A percentile compares a stretch with the other conserved stretches of the same genome.
These are phyloP conservation scores for Blastocystis sp. DNA, from an alignment of 352 stramenopile species.

Conservation along the genomic window DNA sequence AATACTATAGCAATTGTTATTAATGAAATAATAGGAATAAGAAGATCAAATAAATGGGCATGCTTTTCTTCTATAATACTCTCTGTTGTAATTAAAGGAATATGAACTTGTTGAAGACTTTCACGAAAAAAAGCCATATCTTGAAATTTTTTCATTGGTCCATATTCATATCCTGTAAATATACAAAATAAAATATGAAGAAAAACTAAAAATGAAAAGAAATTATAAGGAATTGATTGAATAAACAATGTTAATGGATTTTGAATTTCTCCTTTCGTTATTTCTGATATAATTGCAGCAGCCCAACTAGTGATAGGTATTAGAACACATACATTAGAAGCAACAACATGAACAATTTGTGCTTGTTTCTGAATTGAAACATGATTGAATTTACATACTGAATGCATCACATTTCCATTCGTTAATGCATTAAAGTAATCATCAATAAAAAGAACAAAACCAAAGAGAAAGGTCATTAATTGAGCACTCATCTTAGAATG, in stretches of 20 bases:
- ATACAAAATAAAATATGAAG: slow-evolving; percentile 18
- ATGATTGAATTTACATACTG: slow-evolving; percentile 20
- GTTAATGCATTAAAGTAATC: slow-evolving; percentile 38
- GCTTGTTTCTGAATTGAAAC: slow-evolving; percentile 26
- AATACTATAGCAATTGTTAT: slow-evolving; percentile 32
- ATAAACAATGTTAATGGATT: slow-evolving; percentile 27
- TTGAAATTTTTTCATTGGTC: slow-evolving; percentile 31
- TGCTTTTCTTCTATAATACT: slow-evolving; percentile 20
- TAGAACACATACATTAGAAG: slow-evolving; percentile 28
- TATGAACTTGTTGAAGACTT: too few relatives aligned
- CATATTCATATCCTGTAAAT: slow-evolving; percentile 21
- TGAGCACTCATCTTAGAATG: slow-evolving; percentile 20
- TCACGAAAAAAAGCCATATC: too few relatives aligned
- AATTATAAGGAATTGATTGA: slow-evolving; percentile 21
- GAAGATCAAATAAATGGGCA: slow-evolving; percentile 12
- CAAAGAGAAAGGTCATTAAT: slow-evolving; percentile 9
- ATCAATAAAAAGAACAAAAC: slow-evolving; percentile 24
- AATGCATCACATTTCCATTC: slow-evolving; percentile 27
- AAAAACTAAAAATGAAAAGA: slow-evolving; percentile 21
- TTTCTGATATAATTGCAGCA: slow-evolving; percentile 26
- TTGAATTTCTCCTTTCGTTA: slow-evolving; percentile 11
- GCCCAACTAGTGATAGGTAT: slow-evolving; percentile 31
- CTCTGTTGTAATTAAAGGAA: too few relatives aligned
- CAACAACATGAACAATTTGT: slow-evolving; percentile 24
- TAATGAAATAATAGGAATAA: slow-evolving; percentile 24